Base-by-base conservation (phyloP, 169 alveolate genomes). In the Cryptosporidium bovis region DNA sequence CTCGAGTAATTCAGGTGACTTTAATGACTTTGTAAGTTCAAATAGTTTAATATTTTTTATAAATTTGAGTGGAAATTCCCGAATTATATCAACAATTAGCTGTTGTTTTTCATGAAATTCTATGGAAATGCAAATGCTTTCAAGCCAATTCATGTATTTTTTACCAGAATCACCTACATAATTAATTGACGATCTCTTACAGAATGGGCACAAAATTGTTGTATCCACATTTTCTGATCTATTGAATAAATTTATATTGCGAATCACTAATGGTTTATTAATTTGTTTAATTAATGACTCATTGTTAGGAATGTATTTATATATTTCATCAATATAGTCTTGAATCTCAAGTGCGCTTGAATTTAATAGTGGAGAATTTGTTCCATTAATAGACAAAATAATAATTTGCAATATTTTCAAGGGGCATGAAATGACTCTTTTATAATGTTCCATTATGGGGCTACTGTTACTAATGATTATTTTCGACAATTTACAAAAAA, bases 241-340 rank as follows among this genome's bases (percentile, higher is more conserved):
- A 8, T 3, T 12, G 5, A 20, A 51, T 6, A 20, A 60, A 7
- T 10, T 60, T 44, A 60, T 10, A 18, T 60, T 60, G 5, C 62
- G 71, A 60, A 77, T 12, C 4, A 36, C 16, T 27, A 77, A 31
- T 20, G 65, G 71, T 27, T 77, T 62, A 20, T 62, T 77, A 44
- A 77, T 27, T 24, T 77, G 64, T 27, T 77, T 40, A 40, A 77
- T 29, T 13, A 77, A 58, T 44, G 56, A 31, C 13, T 33, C 24
- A 6, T 62, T 77, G 15, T 56, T 77, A 10, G 87, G 87, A 13
- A 66, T 58, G 40, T 71, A 77, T 62, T 77, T 71, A 62, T 77
- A 77, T 27, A 77, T 40, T 36, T 60, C 71, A 31, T 77, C 87
- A 12, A 77, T 31, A 31, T 44, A 77, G 4, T 77, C 77, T 6